These are phyloP conservation scores for Blastocystis sp. DNA, from an alignment of 352 stramenopile species.

Conservation along the genomic window DNA sequence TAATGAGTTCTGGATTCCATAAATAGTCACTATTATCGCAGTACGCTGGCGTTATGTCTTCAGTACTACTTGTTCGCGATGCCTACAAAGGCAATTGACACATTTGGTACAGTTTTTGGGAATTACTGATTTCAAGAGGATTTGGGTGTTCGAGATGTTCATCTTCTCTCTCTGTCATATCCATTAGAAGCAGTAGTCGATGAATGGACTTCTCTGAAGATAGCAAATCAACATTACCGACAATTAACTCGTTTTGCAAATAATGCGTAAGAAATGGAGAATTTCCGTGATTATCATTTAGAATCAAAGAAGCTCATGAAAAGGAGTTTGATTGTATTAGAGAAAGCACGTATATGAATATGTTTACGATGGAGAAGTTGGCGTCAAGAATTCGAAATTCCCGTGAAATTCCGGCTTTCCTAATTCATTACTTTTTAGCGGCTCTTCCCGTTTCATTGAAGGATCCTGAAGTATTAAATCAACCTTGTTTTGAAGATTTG, in stretches of 20 bases:
- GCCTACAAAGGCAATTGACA: not conserved
- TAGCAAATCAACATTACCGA: not conserved
- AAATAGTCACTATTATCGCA: slow-evolving; percentile 34
- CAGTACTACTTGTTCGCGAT: not conserved
- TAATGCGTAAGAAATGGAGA: not conserved
- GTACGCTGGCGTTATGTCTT: not conserved
- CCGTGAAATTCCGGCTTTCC: not conserved
- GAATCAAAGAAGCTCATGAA: not conserved
- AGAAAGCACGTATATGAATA: not conserved
- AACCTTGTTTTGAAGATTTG: slow-evolving; percentile 2
- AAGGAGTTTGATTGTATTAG: slow-evolving; percentile 47
- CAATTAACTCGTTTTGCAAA: not conserved
- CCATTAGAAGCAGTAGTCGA: not conserved
- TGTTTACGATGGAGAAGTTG: not conserved
- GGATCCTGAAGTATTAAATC: slow-evolving; percentile 11
- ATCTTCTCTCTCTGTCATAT: not conserved
- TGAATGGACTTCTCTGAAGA: not conserved
- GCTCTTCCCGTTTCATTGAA: not conserved
- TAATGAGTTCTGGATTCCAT: not conserved
- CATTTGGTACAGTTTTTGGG: not conserved
- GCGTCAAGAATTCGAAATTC: not conserved
- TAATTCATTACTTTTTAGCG: not conserved
- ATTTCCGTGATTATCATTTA: not conserved
- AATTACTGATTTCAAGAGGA: not conserved
- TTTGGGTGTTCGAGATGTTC: slow-evolving; percentile 24